Conservation (phyloP, 768 basidiomycete genomes). For the Kwoniella heveanensis region DNA sequence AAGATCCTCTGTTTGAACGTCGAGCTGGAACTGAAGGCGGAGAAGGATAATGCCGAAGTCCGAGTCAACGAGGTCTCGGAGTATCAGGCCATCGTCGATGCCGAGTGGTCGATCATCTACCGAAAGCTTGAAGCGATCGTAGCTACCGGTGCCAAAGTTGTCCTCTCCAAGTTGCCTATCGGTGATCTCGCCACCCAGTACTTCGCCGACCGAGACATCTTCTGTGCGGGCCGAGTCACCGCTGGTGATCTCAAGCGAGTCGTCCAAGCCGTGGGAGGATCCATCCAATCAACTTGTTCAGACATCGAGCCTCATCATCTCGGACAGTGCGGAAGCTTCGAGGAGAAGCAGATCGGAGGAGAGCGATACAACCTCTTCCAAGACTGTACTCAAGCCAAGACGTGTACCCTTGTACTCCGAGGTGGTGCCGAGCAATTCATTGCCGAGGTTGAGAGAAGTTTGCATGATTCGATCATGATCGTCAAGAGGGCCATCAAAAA, state of each 20-base stretch:
- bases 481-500: slow-evolving; percentile 95
- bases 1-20: slow-evolving; percentile 93
- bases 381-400: slow-evolving; percentile 88
- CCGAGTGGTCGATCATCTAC: slow-evolving; percentile 99
- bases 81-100: slow-evolving; percentile 98
- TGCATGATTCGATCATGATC: slow-evolving; percentile 99
- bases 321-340: slow-evolving; percentile 87
- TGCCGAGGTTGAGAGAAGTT: slow-evolving; percentile 92
- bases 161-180: slow-evolving; percentile 95
- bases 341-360: slow-evolving; percentile 93
- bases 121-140: slow-evolving; percentile 94
- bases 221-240: slow-evolving; percentile 94
- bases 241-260: slow-evolving; percentile 88
- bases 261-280: slow-evolving; percentile 92
- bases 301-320: slow-evolving; percentile 88
- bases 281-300: slow-evolving; percentile 90
- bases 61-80: slow-evolving; percentile 95
- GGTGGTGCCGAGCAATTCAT: slow-evolving; percentile 99
- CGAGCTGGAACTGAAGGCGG: slow-evolving; percentile 96
- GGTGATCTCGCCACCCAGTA: slow-evolving; percentile 98
- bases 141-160: slow-evolving; percentile 93
- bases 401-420: slow-evolving; percentile 88
- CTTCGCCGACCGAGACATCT: slow-evolving; percentile 98
- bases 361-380: slow-evolving; percentile 96
- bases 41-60: slow-evolving; percentile 99